Evolutionary conservation across 257 asterid genomes (phyloP).

Genomic region (Solanum commersonii): DNA sequence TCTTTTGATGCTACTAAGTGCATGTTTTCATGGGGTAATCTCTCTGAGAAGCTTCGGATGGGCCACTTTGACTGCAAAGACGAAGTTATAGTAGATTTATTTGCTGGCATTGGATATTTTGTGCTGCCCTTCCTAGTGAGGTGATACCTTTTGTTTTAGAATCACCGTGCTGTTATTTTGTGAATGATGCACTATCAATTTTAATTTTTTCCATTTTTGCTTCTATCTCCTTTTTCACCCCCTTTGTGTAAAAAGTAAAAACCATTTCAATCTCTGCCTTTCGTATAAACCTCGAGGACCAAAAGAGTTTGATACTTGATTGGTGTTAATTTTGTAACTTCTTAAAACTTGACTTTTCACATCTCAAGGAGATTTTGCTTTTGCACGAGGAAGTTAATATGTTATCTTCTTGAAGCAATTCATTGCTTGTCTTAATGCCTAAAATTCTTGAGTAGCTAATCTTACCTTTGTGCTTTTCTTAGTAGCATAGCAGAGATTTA

Average conservation of each 20-base stretch:
- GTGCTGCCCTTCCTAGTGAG: constrained; percentile 91
- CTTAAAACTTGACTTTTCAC: background rate
- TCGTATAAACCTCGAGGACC: background rate
- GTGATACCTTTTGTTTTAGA: constrained; percentile 12
- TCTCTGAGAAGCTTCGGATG: constrained; percentile 90
- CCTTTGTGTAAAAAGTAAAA: background rate
- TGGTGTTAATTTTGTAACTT: background rate
- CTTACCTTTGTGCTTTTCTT: constrained; percentile 3
- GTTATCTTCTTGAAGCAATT: background rate
- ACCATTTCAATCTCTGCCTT: background rate
- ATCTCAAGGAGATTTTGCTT: background rate
- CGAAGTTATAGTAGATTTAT: constrained; percentile 84
- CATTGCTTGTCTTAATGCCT: background rate
- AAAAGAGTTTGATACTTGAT: background rate
- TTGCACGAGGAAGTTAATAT: background rate
- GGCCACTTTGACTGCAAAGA: constrained; percentile 62
- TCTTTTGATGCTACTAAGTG: constrained; percentile 90
- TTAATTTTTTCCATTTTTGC: background rate
- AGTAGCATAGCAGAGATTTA: background rate
- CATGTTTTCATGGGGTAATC: constrained; percentile 99
- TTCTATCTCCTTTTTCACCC: background rate
- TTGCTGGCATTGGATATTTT: constrained; percentile 95
- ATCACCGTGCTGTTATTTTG: background rate
- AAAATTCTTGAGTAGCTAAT: background rate
- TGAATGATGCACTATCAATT: background rate